Conservation (phyloP, 2,329 filamentous ascomycete species). For the Colletotrichum echinochloae region DNA sequence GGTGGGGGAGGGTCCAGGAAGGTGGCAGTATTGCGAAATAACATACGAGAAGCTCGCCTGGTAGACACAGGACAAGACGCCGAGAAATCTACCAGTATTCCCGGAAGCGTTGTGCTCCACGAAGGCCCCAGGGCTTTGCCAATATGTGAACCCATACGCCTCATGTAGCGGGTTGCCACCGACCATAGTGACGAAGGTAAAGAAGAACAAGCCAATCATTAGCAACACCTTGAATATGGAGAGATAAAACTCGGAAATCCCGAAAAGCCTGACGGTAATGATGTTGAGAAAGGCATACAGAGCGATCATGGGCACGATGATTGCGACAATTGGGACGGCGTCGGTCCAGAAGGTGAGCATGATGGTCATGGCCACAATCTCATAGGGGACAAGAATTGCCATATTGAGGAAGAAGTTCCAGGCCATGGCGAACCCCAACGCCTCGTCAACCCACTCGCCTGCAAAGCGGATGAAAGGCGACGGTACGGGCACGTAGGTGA, state of each 20-base stretch:
- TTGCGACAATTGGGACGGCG: slow-evolving; percentile 44
- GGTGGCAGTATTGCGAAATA: neutral
- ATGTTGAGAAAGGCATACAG: slow-evolving; percentile 18
- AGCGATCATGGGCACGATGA: slow-evolving; percentile 18
- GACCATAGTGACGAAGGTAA: slow-evolving; percentile 71
- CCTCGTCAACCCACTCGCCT: slow-evolving; percentile 64
- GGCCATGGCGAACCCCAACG: slow-evolving; percentile 59
- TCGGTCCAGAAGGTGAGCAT: slow-evolving; percentile 54
- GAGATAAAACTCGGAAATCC: slow-evolving; percentile 79
- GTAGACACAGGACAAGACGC: neutral
- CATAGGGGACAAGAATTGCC: slow-evolving; percentile 62
- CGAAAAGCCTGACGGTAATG: slow-evolving; percentile 68
- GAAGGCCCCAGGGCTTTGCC: slow-evolving; percentile 69
- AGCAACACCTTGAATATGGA: slow-evolving; percentile 69
- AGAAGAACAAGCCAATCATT: slow-evolving; percentile 71
- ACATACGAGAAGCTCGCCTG: neutral
- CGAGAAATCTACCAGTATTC: slow-evolving; percentile 69
- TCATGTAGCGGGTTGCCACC: slow-evolving; percentile 70
- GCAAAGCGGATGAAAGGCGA: slow-evolving; percentile 63
- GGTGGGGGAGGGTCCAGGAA: rapidly evolving
- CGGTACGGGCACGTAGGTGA: slow-evolving; percentile 51
- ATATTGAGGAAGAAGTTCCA: slow-evolving; percentile 66
- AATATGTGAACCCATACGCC: slow-evolving; percentile 75
- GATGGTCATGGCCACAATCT: slow-evolving; percentile 59
- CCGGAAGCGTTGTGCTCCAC: slow-evolving; percentile 55